Percentiles rank a stretch among this genome's conserved stretches.
Conservation (phyloP, 768 basidiomycete species). For the Amanita rubescens region DNA sequence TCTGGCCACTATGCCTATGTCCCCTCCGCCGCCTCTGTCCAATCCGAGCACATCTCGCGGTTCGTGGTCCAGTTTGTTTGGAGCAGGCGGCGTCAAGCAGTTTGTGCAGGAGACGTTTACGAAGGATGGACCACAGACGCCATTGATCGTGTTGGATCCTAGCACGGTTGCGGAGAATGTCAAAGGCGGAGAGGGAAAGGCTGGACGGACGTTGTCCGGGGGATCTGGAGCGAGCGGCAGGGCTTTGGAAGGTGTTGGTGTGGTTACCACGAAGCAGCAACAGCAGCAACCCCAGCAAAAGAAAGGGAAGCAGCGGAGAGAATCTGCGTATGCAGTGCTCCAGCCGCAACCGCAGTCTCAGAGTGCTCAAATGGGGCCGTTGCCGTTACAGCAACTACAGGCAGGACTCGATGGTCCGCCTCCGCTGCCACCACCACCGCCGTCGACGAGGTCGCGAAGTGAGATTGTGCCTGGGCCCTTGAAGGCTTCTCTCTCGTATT, state of each 20-base stretch:
- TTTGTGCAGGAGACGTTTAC: constrained; percentile 47
- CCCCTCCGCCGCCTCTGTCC: constrained; percentile 41
- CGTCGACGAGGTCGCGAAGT: constrained; percentile 9
- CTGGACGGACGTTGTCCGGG: neutral
- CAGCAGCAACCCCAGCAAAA: constrained; percentile 2
- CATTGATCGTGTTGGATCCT: constrained; percentile 22
- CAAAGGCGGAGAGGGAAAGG: neutral
- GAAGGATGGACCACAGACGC: constrained; percentile 32
- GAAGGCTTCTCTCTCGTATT: constrained; percentile 31
- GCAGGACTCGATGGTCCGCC: neutral
- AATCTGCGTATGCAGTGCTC: constrained; percentile 5
- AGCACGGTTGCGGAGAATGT: neutral
- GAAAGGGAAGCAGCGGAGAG: constrained; percentile 19
- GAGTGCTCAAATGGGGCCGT: neutral
- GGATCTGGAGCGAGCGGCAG: neutral
- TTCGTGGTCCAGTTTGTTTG: constrained; percentile 79
- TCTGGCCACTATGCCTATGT: constrained; percentile 33
- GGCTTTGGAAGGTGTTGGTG: neutral
- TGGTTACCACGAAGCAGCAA: neutral
- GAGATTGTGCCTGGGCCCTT: constrained; percentile 22
- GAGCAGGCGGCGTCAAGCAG: constrained; percentile 56
- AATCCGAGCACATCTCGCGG: constrained; percentile 44
- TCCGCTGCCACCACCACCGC: constrained; percentile 7
- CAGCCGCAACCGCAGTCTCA: constrained; percentile 7
- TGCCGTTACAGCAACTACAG: neutral